Evolutionary conservation across 805 yeast species (phyloP), one percentile per base, ranked within the genome.

Genomic region (Ogataea methylovora): DNA sequence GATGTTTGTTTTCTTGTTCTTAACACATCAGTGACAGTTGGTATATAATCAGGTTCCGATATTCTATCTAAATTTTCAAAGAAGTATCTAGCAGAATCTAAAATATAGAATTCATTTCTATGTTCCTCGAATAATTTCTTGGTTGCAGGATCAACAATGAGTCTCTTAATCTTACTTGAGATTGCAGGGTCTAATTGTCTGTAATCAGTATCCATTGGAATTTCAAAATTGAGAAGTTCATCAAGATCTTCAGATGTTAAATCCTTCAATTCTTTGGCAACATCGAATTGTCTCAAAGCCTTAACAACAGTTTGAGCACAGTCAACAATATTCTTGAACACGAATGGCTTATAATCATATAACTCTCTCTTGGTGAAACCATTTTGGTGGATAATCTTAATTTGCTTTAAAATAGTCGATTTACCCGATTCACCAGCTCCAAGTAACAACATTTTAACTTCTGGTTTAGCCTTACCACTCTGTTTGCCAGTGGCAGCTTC

Each of bases 391-490:
- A 81, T 62, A 38, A 81, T 81, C 51, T 81, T 82, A 76, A 84
- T 84, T 55, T 83, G 94, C 54, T 82, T 84, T 34, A 84, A 73
- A 34, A 83, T 76, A 13, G 94, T 83, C 7, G 87, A 78, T 51
- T 83, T 84, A 4, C 94, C 94, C 41, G 79, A 69, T 51, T 83
- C 94, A 12, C 97, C 98, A 0, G 96, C 83, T 5, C 98, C 92
- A 32, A 83, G 59, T 23, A 88, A 64, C 24, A 88, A 63, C 30
- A 88, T 78, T 54, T 87, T 87, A 35, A 79, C 76, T 38, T 76
- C 84, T 41, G 69, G 61, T 40, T 55, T 60, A 12, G 45, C 30
- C 30, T 42, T 49, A n/a, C n/a, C n/a, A 13, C 30, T 29, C 8
- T 21, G 17, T 6, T 28, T 19, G 12, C 16, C 34, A 29, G 33